These are phyloP conservation scores for Saxophila tyrrhenica DNA, from an alignment of 495 filamentous ascomycete species.

Conservation along the genomic window DNA sequence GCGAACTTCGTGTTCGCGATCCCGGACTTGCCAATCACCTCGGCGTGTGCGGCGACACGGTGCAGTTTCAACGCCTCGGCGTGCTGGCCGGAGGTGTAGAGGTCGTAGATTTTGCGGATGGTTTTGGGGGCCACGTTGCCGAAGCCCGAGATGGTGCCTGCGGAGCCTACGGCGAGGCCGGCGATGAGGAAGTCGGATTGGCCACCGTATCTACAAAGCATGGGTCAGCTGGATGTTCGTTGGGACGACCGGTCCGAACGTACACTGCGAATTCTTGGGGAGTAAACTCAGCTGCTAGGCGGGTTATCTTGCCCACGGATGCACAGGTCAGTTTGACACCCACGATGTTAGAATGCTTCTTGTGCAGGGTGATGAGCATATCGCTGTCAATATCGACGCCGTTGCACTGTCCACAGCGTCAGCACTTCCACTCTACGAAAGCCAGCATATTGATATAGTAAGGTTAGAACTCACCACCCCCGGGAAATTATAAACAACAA, in stretches of 20 bases:
- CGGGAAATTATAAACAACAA: conserved; percentile 63
- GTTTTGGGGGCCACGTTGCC: conserved; percentile 54
- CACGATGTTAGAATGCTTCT: conserved; percentile 40
- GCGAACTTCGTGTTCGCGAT: conserved; percentile 58
- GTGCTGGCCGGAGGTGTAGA: conserved; percentile 39
- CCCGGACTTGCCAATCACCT: conserved; percentile 48
- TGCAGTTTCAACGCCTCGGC: conserved; percentile 47
- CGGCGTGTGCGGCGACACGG: conserved; percentile 39
- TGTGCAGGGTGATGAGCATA: conserved; percentile 43
- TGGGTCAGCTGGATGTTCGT: too few species aligned
- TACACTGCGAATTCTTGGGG: conserved; percentile 44
- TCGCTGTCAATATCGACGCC: conserved; percentile 58
- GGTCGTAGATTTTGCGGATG: conserved; percentile 41
- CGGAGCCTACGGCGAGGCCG: conserved; percentile 46
- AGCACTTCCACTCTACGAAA: too few species aligned
- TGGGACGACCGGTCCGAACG: too few species aligned
- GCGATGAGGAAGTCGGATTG: conserved; percentile 61
- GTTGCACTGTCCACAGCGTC: conserved; percentile 49
- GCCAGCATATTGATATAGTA: background rate
- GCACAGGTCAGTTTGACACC: conserved; percentile 64
- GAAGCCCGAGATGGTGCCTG: conserved; percentile 57
- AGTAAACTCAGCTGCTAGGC: conserved; percentile 43
- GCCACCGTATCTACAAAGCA: too few species aligned
- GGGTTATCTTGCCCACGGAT: conserved; percentile 54
- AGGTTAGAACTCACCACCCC: background rate